Base-by-base conservation (phyloP, 768 basidiomycete species). In the Tricholoma hemisulphureum region DNA sequence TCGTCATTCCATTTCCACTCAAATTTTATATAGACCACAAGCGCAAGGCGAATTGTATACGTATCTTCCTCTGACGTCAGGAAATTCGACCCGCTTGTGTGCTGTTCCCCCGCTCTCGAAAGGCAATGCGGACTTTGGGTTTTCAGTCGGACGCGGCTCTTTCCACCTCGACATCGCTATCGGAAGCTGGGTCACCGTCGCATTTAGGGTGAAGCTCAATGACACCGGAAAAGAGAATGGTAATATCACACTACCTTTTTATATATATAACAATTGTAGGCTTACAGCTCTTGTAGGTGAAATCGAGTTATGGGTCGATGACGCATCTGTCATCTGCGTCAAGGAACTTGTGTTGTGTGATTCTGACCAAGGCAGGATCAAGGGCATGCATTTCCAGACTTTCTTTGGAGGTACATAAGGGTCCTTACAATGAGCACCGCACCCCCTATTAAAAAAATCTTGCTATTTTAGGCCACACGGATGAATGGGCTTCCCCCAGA, bases 331-430 rank as follows among this genome's bases (percentile, higher is more conserved):
- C 3, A 81, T 91, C 7, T 65, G 61, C n/a, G 74, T 80, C 2
- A 64, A 67, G 1, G 81, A 81, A 0, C 67, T 93, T 1, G 68
- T 74, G 4, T 65, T 90, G 4, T 77, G 85, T 10, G 64, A 71
- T 3, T 65, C 71, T n/a, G 67, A 62, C 6, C 75, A 73, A 1
- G 76, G 78, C 1, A 75, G 71, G 53, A 81, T 91, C 54, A 83
- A 83, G 56, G 89, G 89, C 7, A 81, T 87, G 67, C 88, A 88
- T 67, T 83, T 88, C 51, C 83, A 89, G 69, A 90, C 89, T 0
- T 92, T 91, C 75, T 92, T 92, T 60, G 89, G 88, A 43, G 88
- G 86, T n/a, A n/a, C n/a, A n/a, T 84, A 62, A 54, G 16, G 75
- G 64, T 49, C 16, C 18, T 24, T 23, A 24, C 28, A 45, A 41